Evolutionary conservation across 2,329 filamentous ascomycete genomes (phyloP).

Genomic region (Hypomyces rosellus): DNA sequence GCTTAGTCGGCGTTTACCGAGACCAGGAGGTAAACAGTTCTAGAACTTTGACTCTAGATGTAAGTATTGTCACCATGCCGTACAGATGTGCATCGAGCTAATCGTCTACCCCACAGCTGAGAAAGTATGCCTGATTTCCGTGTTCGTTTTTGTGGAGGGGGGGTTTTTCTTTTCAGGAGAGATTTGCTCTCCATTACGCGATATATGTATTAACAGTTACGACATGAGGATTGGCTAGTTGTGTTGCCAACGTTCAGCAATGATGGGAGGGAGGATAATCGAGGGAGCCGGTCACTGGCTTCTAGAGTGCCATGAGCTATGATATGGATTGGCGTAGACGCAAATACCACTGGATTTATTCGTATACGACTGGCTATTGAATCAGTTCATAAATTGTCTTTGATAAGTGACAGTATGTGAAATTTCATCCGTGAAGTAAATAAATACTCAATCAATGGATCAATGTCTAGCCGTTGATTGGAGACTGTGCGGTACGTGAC

Average conservation of each 20-base stretch:
- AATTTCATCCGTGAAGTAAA: no score
- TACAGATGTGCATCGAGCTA: background rate
- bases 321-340: constrained; percentile 7
- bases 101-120: constrained; percentile 21
- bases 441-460: no score
- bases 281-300: no score
- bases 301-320: constrained; percentile 9
- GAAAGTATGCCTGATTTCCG: constrained; percentile 26
- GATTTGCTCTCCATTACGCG: no score
- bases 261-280: no score
- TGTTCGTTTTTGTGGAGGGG: no score
- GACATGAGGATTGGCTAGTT: background rate
- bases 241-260: background rate
- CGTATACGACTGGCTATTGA: no score
- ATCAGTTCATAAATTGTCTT: no score
- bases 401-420: no score
- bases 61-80: constrained; percentile 48
- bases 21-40: constrained; percentile 93
- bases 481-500: no score
- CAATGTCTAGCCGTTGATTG: no score
- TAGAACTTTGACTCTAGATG: constrained; percentile 87
- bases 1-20: constrained; percentile 88
- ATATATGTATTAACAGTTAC: constrained; percentile 7
- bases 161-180: no score
- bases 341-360: background rate